These are phyloP conservation scores for Parasitella parasitica DNA, from an alignment of 371 early-diverging fungal genomes.

Conservation along the genomic window DNA sequence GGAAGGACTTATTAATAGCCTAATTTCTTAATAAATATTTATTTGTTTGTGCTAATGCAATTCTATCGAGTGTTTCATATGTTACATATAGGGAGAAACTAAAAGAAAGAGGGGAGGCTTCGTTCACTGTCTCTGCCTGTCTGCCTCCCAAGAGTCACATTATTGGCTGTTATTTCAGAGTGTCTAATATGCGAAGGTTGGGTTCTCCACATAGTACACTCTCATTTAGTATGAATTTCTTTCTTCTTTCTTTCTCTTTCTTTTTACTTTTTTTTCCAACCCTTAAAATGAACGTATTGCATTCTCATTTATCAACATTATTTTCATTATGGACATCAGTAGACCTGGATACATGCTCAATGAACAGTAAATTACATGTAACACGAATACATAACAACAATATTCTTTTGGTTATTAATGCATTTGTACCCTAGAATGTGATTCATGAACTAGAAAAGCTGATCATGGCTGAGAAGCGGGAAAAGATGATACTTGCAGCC, in stretches of 20 bases:
- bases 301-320: constrained; percentile 18
- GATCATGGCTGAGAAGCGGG: constrained; percentile 10
- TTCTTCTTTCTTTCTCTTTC: background rate
- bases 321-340: constrained; percentile 20
- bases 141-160: background rate
- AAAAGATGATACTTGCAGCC: constrained; percentile 34
- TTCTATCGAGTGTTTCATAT: background rate
- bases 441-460: constrained; percentile 19
- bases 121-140: background rate
- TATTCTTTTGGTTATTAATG: background rate
- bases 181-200: background rate
- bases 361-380: constrained; percentile 22
- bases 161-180: background rate
- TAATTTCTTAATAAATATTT: constrained; percentile 5
- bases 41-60: background rate
- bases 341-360: constrained; percentile 14
- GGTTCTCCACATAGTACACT: background rate
- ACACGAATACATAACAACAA: background rate
- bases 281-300: constrained; percentile 15
- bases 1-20: constrained; percentile 5
- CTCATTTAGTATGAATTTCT: background rate
- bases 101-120: background rate
- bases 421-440: constrained; percentile 5
- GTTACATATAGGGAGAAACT: background rate
- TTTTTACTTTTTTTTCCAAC: background rate